Conservation (phyloP, 1,284 basidiomycete genomes). For the Pseudomicrostroma phylloplanum region DNA sequence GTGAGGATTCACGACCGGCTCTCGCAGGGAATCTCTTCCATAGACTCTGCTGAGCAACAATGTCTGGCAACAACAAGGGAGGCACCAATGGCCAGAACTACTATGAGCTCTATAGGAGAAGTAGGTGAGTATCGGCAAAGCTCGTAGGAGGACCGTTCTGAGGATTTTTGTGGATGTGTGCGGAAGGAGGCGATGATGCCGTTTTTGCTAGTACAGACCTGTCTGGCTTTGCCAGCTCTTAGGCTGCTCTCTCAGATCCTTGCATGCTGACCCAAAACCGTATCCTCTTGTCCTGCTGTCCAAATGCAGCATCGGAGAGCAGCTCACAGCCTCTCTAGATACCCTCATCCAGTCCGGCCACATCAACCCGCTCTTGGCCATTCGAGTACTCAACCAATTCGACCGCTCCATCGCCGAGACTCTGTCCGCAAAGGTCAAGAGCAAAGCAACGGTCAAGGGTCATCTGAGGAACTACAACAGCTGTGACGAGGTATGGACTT, state of each 20-base stretch:
- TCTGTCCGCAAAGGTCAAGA: constrained; percentile 42
- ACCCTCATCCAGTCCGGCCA: constrained; percentile 95
- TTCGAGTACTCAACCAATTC: constrained; percentile 72
- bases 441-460: constrained; percentile 45
- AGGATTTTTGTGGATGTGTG: background rate
- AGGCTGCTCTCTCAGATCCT: background rate
- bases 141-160: background rate
- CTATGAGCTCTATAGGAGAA: constrained; percentile 42
- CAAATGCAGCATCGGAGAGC: constrained; percentile 78
- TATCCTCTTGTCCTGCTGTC: background rate
- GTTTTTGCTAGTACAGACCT: background rate
- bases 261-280: background rate
- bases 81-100: constrained; percentile 12
- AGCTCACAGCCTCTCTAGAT: constrained; percentile 96
- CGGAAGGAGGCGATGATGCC: background rate
- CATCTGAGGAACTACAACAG: constrained; percentile 45
- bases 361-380: constrained; percentile 93
- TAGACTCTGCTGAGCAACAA: background rate
- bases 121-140: constrained; percentile 23
- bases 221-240: background rate
- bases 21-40: too few relatives aligned
- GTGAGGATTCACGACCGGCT: too few relatives aligned
- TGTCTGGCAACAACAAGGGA: constrained; percentile 4
- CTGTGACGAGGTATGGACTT: constrained; percentile 51
- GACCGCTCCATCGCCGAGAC: constrained; percentile 48